Base-by-base conservation (phyloP, 192 early-diverging fungal genomes). In the Allomyces arbusculus region DNA sequence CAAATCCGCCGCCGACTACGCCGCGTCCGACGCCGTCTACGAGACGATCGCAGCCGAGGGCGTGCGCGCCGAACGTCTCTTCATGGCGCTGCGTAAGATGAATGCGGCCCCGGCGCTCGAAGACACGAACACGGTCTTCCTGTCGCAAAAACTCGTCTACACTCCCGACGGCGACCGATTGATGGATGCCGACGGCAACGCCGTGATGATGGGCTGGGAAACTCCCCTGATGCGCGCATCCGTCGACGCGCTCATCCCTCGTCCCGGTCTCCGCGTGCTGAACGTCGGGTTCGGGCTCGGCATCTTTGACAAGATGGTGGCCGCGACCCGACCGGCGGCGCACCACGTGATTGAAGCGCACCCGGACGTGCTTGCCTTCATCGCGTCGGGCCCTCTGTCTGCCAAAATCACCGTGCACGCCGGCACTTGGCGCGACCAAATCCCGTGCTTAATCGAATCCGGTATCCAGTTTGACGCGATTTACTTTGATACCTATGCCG, bases 161-260 rank as follows among this genome's bases (percentile, higher is more conserved):
- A 79, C 82, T 8, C 70, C 80, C 45, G 84, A 86, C 43, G 90
- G 88, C 23, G 86, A 83, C 61, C 81, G 79, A 55, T 72, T 97
- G 20, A 69, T 95, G 66, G 95, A 97, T 69, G 82, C 77, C 7
- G 87, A 92, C 63, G 81, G 82, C 40, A 90, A 98, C 75, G 93
- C 84, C 61, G 93, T 98, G 2, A 95, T 95, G 93, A 98, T 98
- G 95, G 89, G 86, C 61, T 98, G 95, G 95, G 95, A 98, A 70
- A 74, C 79, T 6, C 91, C 91, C 23, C 70, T 98, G 64, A 98
- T 98, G 95, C 78, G 82, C 25, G 80, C 50, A 3, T 20, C 50
- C 16, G 50, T 58, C 12, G 50, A 58, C 50, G 50, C 50, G 1
- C 50, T 63, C 24, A 16, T 63, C 25, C 14, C 33, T 0, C 4